phyloP scores from a whole-genome alignment of 495 filamentous ascomycete species.

The Aspergillus ostianus region DNA sequence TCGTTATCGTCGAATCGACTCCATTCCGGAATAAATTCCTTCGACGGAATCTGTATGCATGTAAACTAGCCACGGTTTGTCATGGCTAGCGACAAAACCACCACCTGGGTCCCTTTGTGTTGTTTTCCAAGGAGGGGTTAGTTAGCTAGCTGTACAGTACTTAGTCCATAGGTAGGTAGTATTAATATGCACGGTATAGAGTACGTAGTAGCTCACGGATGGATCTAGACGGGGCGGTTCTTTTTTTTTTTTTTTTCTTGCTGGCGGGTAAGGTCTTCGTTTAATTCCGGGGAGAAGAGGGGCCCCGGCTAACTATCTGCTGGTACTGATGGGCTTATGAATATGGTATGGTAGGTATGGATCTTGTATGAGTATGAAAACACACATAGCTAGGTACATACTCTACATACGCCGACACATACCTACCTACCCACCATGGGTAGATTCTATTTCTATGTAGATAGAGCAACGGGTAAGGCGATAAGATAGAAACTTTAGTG shows the following conservation, averaged over 20 bases:
- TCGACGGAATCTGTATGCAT: neutral
- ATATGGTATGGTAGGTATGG: too few relatives aligned
- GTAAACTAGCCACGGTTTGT: too few relatives aligned
- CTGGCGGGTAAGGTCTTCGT: neutral
- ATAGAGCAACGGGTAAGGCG: neutral
- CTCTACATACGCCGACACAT: too few relatives aligned
- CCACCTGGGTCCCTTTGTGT: neutral
- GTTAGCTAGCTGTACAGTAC: too few relatives aligned
- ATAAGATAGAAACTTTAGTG: neutral
- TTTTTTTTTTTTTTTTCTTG: too few relatives aligned
- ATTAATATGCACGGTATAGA: too few relatives aligned
- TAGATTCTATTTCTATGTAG: neutral
- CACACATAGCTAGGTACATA: too few relatives aligned
- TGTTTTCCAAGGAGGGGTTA: neutral
- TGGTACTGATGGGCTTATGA: neutral
- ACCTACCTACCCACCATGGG: too few relatives aligned
- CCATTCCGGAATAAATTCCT: neutral
- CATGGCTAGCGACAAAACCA: neutral
- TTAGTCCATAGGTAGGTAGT: too few relatives aligned
- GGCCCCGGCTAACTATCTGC: neutral
- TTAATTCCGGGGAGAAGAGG: neutral
- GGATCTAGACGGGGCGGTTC: neutral
- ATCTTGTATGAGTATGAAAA: too few relatives aligned
- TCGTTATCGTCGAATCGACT: neutral
- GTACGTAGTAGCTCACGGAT: too few relatives aligned